phyloP scores from a whole-genome alignment of 257 asterid genomes.

The Jasminum sambac region DNA sequence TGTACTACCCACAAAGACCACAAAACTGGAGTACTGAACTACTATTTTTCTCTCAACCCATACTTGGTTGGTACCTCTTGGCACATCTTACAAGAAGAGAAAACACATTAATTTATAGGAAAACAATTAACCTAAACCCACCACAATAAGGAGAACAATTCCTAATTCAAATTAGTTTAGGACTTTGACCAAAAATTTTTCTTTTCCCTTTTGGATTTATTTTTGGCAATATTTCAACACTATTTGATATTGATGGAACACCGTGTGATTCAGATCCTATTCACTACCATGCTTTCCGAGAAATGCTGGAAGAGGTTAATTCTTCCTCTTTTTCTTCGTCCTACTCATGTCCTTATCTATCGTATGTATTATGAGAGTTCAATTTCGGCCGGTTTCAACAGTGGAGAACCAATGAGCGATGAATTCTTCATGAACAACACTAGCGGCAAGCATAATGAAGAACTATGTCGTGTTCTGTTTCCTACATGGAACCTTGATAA shows the following conservation, averaged over 20 bases:
- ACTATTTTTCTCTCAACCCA: too few relatives aligned
- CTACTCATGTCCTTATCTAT: background rate
- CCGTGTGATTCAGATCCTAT: slow-evolving; percentile 80
- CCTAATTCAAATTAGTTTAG: too few relatives aligned
- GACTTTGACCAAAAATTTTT: too few relatives aligned
- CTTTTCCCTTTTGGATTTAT: too few relatives aligned
- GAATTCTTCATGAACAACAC: slow-evolving; percentile 61
- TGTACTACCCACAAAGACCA: too few relatives aligned
- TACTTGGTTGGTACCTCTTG: too few relatives aligned
- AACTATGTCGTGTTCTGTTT: slow-evolving; percentile 56
- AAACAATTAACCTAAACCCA: too few relatives aligned
- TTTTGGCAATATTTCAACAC: too few relatives aligned
- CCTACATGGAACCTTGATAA: slow-evolving; percentile 71
- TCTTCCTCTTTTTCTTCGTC: background rate
- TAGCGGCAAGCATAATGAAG: slow-evolving; percentile 79
- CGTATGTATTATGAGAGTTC: background rate
- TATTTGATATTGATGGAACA: slow-evolving; percentile 89
- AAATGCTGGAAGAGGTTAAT: slow-evolving; percentile 85
- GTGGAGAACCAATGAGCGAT: slow-evolving; percentile 72
- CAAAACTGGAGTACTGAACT: too few relatives aligned
- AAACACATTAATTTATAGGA: too few relatives aligned
- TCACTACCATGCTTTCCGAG: slow-evolving; percentile 73
- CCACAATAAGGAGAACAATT: too few relatives aligned
- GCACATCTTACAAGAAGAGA: too few relatives aligned
- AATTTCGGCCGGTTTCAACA: slow-evolving; percentile 66